phyloP scores from a whole-genome alignment of 768 basidiomycete species.

The Hypholoma sublateritium region DNA sequence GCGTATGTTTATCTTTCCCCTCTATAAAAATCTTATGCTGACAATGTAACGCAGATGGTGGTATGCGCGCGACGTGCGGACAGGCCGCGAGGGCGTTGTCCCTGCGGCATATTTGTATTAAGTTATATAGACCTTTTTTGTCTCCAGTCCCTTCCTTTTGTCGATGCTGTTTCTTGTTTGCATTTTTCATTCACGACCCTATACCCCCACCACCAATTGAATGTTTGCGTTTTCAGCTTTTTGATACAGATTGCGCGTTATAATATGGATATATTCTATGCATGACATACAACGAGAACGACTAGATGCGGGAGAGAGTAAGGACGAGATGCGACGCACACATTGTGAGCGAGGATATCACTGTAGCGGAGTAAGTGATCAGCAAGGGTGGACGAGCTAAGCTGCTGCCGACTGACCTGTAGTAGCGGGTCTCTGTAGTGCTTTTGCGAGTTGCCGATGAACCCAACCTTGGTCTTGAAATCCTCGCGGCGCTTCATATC shows the following conservation, averaged over 20 bases:
- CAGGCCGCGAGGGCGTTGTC: conserved; percentile 86
- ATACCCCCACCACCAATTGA: conserved; percentile 6
- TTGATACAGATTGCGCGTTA: conserved; percentile 5
- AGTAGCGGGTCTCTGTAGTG: conserved; percentile 72
- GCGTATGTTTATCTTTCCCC: conserved; percentile 51
- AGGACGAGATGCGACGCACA: background rate
- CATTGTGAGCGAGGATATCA: background rate
- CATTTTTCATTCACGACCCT: conserved; percentile 11
- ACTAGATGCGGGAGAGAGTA: conserved; percentile 19
- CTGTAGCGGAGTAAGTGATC: background rate
- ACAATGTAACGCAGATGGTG: conserved; percentile 69
- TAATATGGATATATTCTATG: conserved; percentile 15
- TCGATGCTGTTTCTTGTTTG: conserved; percentile 23
- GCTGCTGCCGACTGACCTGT: background rate
- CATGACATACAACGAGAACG: conserved; percentile 13
- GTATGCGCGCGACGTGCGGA: conserved; percentile 81
- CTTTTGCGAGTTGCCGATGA: conserved; percentile 84
- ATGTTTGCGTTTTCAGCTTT: conserved; percentile 2
- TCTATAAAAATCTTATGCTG: conserved; percentile 10
- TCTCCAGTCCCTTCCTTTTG: conserved; percentile 36
- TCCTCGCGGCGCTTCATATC: conserved; percentile 78
- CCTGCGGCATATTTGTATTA: conserved; percentile 91
- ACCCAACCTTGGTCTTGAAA: conserved; percentile 82
- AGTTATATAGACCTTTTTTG: conserved; percentile 29
- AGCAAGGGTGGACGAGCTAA: no score